Evolutionary conservation across 192 early-diverging fungal species (phyloP), one percentile per base, ranked within the genome.

Genomic region (Backusella circina): DNA sequence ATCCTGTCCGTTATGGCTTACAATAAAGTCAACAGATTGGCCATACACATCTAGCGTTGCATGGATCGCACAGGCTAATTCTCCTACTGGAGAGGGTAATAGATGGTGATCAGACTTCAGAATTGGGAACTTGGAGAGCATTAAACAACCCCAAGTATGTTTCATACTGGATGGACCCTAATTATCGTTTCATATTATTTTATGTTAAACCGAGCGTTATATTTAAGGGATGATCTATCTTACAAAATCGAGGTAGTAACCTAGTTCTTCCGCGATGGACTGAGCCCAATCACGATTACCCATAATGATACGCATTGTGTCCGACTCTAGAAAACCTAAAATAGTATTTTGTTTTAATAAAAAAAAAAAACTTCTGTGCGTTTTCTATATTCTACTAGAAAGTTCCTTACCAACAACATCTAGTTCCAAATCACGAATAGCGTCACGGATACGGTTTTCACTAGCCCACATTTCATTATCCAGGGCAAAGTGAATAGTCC

Each of bases 381-480:
- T 32, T 67, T 68, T 68, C 21, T 9, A 37, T 68, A 68, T 68
- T 37, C 21, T n/a, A 36, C 33, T 37, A 9, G 35, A 21, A 35
- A 23, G 3, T 0, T 23, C 9, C 67, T 47, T 47, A 70, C 69
- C 91, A 84, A 95, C 88, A 33, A 95, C 93, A 89, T 95, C 93
- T 30, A 90, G 72, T 71, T 93, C 85, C 77, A 95, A 84, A 69
- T 95, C 93, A 71, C 89, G 88, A 78, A 95, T 90, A 10, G 86
- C 90, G 61, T 87, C 88, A 38, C 89, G 86, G 82, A 95, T 93
- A 41, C 91, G 86, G 54, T 86, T 76, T 72, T 93, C 91, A 65
- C 90, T 91, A 75, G 88, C 88, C 90, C 90, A 95, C 92, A 93
- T 93, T 83, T 93, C 91, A 79, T 95, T 93, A 83, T 95, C 93